These are phyloP conservation scores for Globisporangium rhizosaccharum DNA, from an alignment of 352 stramenopile genomes.

Conservation along the genomic window DNA sequence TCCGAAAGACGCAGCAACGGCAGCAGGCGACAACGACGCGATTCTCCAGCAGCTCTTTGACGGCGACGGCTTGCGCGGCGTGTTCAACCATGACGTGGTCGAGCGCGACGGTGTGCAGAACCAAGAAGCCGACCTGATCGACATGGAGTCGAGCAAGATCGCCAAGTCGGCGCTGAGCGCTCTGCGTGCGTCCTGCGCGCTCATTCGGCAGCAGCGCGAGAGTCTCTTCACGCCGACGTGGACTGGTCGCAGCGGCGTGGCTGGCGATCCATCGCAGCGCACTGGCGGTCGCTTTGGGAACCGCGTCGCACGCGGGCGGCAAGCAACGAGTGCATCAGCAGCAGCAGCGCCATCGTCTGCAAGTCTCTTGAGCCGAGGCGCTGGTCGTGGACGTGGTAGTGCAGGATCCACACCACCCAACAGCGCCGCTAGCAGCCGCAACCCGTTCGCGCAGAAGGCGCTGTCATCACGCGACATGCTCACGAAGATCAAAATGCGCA, in stretches of 20 bases:
- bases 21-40: slow-evolving; percentile 66
- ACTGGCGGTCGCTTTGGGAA: slow-evolving; percentile 30
- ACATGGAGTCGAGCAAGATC: slow-evolving; percentile 89
- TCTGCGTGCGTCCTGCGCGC: slow-evolving; percentile 70
- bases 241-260: slow-evolving; percentile 65
- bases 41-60: slow-evolving; percentile 90
- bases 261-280: slow-evolving; percentile 60
- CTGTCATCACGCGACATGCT: slow-evolving; percentile 70
- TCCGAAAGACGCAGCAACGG: neutral
- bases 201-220: slow-evolving; percentile 62
- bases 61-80: slow-evolving; percentile 84
- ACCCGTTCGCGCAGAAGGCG: slow-evolving; percentile 24
- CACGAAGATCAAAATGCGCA: slow-evolving; percentile 46
- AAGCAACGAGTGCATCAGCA: slow-evolving; percentile 7
- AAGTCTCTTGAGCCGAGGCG: neutral
- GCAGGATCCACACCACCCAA: neutral
- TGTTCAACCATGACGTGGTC: slow-evolving; percentile 95
- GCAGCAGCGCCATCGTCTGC: slow-evolving; percentile 7
- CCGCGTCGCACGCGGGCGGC: slow-evolving; percentile 25
- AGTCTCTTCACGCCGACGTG: slow-evolving; percentile 70
- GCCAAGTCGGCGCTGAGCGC: slow-evolving; percentile 80
- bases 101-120: slow-evolving; percentile 84
- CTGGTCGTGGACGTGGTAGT: neutral
- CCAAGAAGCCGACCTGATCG: slow-evolving; percentile 89
- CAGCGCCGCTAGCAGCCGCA: slow-evolving; percentile 9